Conservation (phyloP, 1,284 basidiomycete genomes). For the Cryptococcus deneoformans region DNA sequence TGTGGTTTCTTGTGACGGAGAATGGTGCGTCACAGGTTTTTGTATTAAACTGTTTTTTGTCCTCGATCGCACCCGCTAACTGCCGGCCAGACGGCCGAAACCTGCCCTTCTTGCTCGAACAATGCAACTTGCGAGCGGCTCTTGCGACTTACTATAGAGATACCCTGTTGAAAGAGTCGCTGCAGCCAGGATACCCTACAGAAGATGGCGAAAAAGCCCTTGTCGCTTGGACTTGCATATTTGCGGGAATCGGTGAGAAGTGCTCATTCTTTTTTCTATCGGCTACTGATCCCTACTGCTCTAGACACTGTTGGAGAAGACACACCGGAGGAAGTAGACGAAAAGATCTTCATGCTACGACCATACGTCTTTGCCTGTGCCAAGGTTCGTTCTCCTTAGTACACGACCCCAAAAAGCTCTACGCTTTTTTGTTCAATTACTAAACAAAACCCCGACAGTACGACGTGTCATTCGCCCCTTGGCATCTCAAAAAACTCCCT, state of each 20-base stretch:
- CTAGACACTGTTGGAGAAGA: slow-evolving; percentile 27
- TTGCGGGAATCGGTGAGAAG: slow-evolving; percentile 34
- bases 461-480: slow-evolving; percentile 52
- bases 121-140: slow-evolving; percentile 42
- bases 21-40: slow-evolving; percentile 42
- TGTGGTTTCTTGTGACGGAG: slow-evolving; percentile 52
- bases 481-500: slow-evolving; percentile 48
- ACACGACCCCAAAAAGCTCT: neutral
- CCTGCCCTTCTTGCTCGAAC: slow-evolving; percentile 38
- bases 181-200: slow-evolving; percentile 48
- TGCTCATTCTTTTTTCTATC: neutral
- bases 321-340: slow-evolving; percentile 50
- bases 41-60: too few species aligned
- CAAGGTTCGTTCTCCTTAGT: slow-evolving; percentile 33
- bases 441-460: slow-evolving; percentile 33
- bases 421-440: neutral
- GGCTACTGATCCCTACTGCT: neutral
- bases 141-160: slow-evolving; percentile 44
- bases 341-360: slow-evolving; percentile 54
- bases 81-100: slow-evolving; percentile 46
- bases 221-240: slow-evolving; percentile 32
- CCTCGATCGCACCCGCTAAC: neutral
- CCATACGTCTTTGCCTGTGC: slow-evolving; percentile 56
- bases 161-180: slow-evolving; percentile 44
- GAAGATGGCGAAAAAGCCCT: slow-evolving; percentile 44